Percentiles rank a stretch among this genome's conserved stretches.
Evolutionary conservation across 2,329 filamentous ascomycete species (phyloP).

Genomic region (Penicillium concentricum): DNA sequence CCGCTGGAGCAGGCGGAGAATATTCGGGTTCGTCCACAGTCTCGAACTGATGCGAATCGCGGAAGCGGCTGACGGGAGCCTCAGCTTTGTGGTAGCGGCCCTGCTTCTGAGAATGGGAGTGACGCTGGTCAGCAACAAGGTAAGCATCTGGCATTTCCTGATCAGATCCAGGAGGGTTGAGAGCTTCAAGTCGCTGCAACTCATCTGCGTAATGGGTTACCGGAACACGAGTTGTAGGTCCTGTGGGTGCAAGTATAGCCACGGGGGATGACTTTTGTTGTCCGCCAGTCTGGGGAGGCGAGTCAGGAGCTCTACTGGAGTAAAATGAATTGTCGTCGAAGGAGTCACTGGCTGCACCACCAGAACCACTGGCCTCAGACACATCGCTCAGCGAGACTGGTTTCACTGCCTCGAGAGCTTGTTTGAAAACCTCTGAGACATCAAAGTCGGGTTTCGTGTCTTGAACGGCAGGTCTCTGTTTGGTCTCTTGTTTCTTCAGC

Average conservation of each 20-base stretch:
- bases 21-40: conserved; percentile 49
- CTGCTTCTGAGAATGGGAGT: conserved; percentile 31
- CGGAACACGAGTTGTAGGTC: conserved; percentile 33
- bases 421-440: conserved; percentile 69
- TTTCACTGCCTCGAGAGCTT: conserved; percentile 69
- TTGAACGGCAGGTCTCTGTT: conserved; percentile 50
- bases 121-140: conserved; percentile 38
- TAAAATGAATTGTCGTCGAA: conserved; percentile 95
- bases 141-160: conserved; percentile 42
- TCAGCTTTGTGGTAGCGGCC: conserved; percentile 24
- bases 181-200: conserved; percentile 39
- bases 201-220: conserved; percentile 37
- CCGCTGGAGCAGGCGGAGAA: conserved; percentile 46
- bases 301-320: conserved; percentile 85
- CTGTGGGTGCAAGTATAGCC: conserved; percentile 32
- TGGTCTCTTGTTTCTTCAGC: conserved; percentile 53
- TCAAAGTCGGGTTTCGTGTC: conserved; percentile 65
- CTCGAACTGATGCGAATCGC: conserved; percentile 31
- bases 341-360: conserved; percentile 68
- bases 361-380: conserved; percentile 57
- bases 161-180: conserved; percentile 37
- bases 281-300: conserved; percentile 51
- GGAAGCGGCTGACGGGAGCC: conserved; percentile 19
- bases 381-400: conserved; percentile 60
- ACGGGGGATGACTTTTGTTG: conserved; percentile 32